phyloP scores from a whole-genome alignment of 1,284 basidiomycete genomes.

The Mycena sp. region DNA sequence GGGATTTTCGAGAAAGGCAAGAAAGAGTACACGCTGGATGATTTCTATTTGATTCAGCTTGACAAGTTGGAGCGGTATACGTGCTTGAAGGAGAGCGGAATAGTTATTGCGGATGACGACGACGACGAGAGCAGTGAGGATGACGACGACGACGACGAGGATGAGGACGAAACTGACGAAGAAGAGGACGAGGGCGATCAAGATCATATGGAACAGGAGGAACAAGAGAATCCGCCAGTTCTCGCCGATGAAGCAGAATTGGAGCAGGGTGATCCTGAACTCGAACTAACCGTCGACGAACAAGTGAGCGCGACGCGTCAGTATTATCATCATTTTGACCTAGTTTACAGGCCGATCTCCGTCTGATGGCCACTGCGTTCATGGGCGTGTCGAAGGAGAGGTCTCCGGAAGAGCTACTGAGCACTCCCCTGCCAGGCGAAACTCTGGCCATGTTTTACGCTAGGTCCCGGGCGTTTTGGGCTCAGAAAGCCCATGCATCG shows the following conservation, averaged over 20 bases:
- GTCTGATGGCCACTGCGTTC: slow-evolving; percentile 74
- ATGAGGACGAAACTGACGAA: slow-evolving; percentile 53
- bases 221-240: slow-evolving; percentile 25
- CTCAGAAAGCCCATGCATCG: slow-evolving; percentile 72
- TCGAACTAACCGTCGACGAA: slow-evolving; percentile 19
- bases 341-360: slow-evolving; percentile 60
- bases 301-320: slow-evolving; percentile 7
- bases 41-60: slow-evolving; percentile 81
- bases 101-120: slow-evolving; percentile 72
- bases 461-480: slow-evolving; percentile 87
- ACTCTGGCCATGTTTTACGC: slow-evolving; percentile 88
- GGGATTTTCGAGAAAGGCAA: slow-evolving; percentile 87
- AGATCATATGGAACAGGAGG: slow-evolving; percentile 44
- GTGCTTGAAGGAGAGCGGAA: slow-evolving; percentile 76
- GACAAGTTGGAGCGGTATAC: slow-evolving; percentile 85
- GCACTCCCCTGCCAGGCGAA: slow-evolving; percentile 91
- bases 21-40: slow-evolving; percentile 88
- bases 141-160: slow-evolving; percentile 59
- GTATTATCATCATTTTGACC: not conserved
- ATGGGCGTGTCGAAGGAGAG: slow-evolving; percentile 81
- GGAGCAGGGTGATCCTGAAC: slow-evolving; percentile 25
- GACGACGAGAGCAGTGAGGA: slow-evolving; percentile 69
- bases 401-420: slow-evolving; percentile 79
- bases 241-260: slow-evolving; percentile 36
- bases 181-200: slow-evolving; percentile 44